Evolutionary conservation across 208 protist genomes (phyloP).

Genomic region (Blastocrithidia nonstop): DNA sequence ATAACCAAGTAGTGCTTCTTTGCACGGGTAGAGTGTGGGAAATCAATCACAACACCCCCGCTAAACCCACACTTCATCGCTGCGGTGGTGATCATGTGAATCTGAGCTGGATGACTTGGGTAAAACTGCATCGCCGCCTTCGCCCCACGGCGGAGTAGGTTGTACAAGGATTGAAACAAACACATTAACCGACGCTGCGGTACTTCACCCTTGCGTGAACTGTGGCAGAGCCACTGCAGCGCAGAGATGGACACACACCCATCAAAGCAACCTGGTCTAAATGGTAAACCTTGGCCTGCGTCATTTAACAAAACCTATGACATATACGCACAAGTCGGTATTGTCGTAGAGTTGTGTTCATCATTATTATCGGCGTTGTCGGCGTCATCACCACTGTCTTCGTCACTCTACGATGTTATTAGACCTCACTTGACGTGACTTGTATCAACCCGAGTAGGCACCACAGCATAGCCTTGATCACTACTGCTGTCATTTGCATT

Average conservation of each 20-base stretch:
- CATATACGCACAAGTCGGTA: background rate
- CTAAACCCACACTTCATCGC: slow-evolving; percentile 97
- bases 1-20: slow-evolving; percentile 95
- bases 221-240: slow-evolving; percentile 98
- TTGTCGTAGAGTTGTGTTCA: slow-evolving; percentile 2
- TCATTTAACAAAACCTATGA: slow-evolving; percentile 79
- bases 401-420: slow-evolving; percentile 23
- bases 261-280: slow-evolving; percentile 95
- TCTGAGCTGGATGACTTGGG: slow-evolving; percentile 89
- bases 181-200: slow-evolving; percentile 86
- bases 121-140: slow-evolving; percentile 97
- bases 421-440: slow-evolving; percentile 68
- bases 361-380: slow-evolving; percentile 5
- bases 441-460: slow-evolving; percentile 20
- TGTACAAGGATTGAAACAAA: slow-evolving; percentile 96
- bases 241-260: slow-evolving; percentile 96
- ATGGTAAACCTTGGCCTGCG: slow-evolving; percentile 93
- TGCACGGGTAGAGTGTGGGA: slow-evolving; percentile 93
- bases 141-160: slow-evolving; percentile 77
- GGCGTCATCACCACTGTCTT: slow-evolving; percentile 4
- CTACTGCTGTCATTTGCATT: background rate
- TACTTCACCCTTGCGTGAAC: slow-evolving; percentile 86
- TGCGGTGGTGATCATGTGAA: slow-evolving; percentile 91
- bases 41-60: slow-evolving; percentile 96
- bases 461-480: slow-evolving; percentile 8